Evolutionary conservation across 768 basidiomycete species (phyloP).

Genomic region (Suillus occidentalis): DNA sequence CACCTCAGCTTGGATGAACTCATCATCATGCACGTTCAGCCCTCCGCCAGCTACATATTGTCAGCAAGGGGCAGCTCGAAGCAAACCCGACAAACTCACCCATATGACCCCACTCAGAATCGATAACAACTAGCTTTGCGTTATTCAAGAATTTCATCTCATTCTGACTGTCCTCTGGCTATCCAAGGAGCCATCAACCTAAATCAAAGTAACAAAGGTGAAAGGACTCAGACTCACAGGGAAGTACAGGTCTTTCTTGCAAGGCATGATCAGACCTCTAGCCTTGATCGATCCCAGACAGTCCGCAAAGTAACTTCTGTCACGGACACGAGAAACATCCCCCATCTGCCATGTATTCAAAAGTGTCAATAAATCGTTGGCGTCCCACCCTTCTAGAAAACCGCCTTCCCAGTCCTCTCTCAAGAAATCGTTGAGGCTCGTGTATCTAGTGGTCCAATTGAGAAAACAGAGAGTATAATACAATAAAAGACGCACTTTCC

Average conservation of each 20-base stretch:
- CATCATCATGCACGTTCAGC: conserved; percentile 36
- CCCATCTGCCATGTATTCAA: conserved; percentile 50
- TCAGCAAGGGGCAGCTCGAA: not conserved
- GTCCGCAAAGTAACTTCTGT: conserved; percentile 42
- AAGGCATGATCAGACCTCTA: conserved; percentile 56
- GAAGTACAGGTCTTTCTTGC: conserved; percentile 60
- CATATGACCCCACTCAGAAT: conserved; percentile 58
- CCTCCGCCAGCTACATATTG: conserved; percentile 43
- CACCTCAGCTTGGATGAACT: conserved; percentile 46
- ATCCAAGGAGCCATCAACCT: not conserved
- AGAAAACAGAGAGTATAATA: not conserved
- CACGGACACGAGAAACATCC: conserved; percentile 45
- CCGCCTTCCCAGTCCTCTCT: conserved; percentile 52
- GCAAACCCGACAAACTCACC: conserved; percentile 32
- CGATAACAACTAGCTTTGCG: conserved; percentile 48
- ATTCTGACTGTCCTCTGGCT: conserved; percentile 55
- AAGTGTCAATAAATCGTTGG: conserved; percentile 53
- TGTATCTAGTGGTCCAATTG: conserved; percentile 33
- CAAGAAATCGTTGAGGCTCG: conserved; percentile 47
- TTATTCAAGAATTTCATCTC: conserved; percentile 44
- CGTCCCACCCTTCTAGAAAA: conserved; percentile 48
- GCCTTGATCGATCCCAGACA: conserved; percentile 46
- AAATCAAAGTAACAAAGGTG: not conserved
- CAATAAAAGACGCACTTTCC: conserved; percentile 35
- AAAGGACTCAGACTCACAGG: conserved; percentile 38